Base-by-base conservation (phyloP, 495 filamentous ascomycete genomes). In the Neurospora sp. region DNA sequence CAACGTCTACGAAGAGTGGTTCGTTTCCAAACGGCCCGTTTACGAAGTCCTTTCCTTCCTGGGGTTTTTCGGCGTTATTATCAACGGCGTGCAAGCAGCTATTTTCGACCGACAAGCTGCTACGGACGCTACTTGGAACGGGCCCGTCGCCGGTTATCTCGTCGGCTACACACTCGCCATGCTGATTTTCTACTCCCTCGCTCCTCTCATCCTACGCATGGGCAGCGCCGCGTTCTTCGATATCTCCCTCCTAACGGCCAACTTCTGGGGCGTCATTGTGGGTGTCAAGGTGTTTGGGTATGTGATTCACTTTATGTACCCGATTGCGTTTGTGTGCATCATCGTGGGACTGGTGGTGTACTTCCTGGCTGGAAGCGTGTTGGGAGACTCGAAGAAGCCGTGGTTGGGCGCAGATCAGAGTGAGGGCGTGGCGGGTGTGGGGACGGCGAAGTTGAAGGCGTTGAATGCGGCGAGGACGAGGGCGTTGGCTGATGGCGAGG, bases 181-280 rank as follows among this genome's bases (percentile, higher is more conserved):
- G 13, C 83, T 86, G 43, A 80, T 94, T 71, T 99, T 99, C 85
- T 99, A 99, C 84, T 89, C 89, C 13, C 85, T 94, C 11, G 94
- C 91, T 7, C 96, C 96, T 21, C 84, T 98, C 69, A 84, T 98
- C 74, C 90, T 98, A 83, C 92, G 96, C 36, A 91, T 98, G 80
- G 89, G 92, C 5, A 91, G 88, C 10, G 96, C 96, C 0, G 96
- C 95, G 24, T 97, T 99, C 84, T 97, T 98, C 86, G 96, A 99
- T 81, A 94, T 99, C 80, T 93, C 90, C 38, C 85, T 99, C 78
- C 85, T 99, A 70, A 99, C 96, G 24, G 92, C 90, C 78, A 98
- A 97, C 83, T 98, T 98, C 85, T 98, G 96, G 95, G 93, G 93
- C 77, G 92, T 96, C 37, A 89, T 93, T 74, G 94, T 99, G 77